Percentiles rank a stretch among this genome's conserved stretches.
phyloP scores from a whole-genome alignment of 352 stramenopile species.

The Phytophthora citrophthora region DNA sequence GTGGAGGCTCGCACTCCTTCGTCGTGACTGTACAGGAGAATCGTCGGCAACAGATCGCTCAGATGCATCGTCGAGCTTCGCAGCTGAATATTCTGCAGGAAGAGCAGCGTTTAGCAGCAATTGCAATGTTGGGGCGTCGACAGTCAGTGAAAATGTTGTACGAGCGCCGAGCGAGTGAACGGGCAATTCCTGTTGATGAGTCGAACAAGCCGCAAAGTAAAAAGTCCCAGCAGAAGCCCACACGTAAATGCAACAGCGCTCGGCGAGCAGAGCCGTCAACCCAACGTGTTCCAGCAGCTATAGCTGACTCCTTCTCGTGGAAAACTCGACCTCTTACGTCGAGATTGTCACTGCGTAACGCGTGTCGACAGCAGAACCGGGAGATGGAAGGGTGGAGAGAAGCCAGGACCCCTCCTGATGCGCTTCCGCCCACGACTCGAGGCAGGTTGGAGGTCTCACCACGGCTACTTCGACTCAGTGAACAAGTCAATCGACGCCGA shows the following conservation, averaged over 20 bases:
- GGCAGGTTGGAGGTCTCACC: constrained; percentile 47
- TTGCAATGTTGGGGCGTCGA: constrained; percentile 6
- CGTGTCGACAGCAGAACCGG: constrained; percentile 44
- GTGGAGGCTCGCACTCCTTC: constrained; percentile 66
- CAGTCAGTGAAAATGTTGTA: constrained; percentile 9
- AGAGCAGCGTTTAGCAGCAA: constrained; percentile 22
- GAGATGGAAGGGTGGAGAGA: constrained; percentile 43
- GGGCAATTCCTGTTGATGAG: neutral
- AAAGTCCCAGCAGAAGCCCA: neutral
- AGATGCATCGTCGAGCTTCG: constrained; percentile 47
- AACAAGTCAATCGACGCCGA: constrained; percentile 37
- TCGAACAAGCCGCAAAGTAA: constrained; percentile 4
- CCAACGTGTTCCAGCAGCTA: constrained; percentile 7
- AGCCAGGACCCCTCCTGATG: constrained; percentile 22
- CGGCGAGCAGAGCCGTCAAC: constrained; percentile 17
- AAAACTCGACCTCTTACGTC: constrained; percentile 56
- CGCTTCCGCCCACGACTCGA: constrained; percentile 19
- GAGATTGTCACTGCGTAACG: constrained; percentile 56
- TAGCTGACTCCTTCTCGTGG: constrained; percentile 44
- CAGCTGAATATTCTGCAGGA: constrained; percentile 40
- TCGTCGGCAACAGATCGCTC: constrained; percentile 44
- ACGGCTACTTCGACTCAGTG: constrained; percentile 45
- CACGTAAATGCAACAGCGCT: constrained; percentile 27
- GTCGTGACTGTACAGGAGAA: constrained; percentile 73
- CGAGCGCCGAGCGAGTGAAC: constrained; percentile 4